These are phyloP conservation scores for Physcomitrium patens DNA, from an alignment of 225 moss, liverwort and hornwort genomes.

Conservation along the genomic window DNA sequence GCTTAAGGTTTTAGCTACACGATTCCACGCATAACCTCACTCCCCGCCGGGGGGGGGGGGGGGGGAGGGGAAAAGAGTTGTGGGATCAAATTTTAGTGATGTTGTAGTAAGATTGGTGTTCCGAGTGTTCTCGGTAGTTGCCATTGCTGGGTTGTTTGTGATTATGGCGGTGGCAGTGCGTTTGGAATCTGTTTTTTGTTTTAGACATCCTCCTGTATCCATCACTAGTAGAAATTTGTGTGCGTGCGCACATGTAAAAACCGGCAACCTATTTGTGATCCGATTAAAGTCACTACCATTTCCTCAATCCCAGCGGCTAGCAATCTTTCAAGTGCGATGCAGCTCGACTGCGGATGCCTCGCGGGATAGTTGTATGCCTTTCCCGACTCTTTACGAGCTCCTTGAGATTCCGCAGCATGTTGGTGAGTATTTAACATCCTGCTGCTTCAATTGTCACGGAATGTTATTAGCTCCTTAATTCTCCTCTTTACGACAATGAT, in stretches of 20 bases:
- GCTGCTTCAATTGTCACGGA: not conserved
- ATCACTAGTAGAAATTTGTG: conserved; percentile 24
- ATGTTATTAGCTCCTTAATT: not conserved
- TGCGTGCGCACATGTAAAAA: conserved; percentile 6
- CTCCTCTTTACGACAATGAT: not conserved
- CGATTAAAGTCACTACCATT: conserved; percentile 30
- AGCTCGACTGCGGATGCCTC: conserved; percentile 53
- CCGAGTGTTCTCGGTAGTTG: not conserved
- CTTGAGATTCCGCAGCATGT: conserved; percentile 63
- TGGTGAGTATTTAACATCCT: conserved; percentile 33
- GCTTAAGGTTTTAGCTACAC: not conserved
- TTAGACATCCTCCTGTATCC: conserved; percentile 23
- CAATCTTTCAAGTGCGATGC: conserved; percentile 29
- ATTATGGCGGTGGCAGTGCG: conserved; percentile 45
- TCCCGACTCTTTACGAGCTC: conserved; percentile 60
- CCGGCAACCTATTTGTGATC: conserved; percentile 19
- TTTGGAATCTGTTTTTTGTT: conserved; percentile 33
- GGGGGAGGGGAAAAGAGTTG: not conserved
- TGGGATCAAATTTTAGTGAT: not conserved
- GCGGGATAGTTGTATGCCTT: conserved; percentile 33
- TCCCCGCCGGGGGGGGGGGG: too few species aligned
- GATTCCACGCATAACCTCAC: not conserved
- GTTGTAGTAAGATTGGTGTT: conserved; percentile 11
- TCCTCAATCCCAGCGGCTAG: conserved; percentile 31
- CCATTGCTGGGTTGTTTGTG: conserved; percentile 7